Evolutionary conservation across 2,329 filamentous ascomycete genomes (phyloP).

Genomic region (Coniella lustricola): DNA sequence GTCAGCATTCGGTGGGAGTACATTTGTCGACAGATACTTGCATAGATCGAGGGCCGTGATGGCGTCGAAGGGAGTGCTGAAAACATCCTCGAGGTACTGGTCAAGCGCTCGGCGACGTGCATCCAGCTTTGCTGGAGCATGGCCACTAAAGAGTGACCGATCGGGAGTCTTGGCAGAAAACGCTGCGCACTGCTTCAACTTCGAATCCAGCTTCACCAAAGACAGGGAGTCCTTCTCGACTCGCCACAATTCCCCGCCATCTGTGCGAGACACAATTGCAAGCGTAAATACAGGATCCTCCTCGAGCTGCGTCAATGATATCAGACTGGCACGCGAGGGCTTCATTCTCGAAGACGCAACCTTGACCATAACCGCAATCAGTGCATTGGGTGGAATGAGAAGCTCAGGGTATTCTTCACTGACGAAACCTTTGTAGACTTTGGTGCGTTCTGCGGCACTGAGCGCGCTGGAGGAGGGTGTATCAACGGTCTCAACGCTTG

Average conservation of each 20-base stretch:
- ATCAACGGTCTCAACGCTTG: constrained; percentile 18
- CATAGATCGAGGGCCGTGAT: constrained; percentile 74
- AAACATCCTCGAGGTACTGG: constrained; percentile 73
- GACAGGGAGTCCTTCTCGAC: constrained; percentile 87
- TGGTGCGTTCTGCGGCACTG: constrained; percentile 34
- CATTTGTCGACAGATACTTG: constrained; percentile 69
- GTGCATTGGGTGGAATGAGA: constrained; percentile 77
- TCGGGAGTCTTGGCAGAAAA: constrained; percentile 78
- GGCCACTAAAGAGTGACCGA: constrained; percentile 77
- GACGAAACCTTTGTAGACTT: constrained; percentile 69
- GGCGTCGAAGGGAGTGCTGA: constrained; percentile 77
- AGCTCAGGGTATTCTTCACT: constrained; percentile 84
- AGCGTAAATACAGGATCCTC: constrained; percentile 93
- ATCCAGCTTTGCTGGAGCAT: constrained; percentile 90
- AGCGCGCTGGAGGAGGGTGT: constrained; percentile 28
- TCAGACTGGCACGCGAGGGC: constrained; percentile 77
- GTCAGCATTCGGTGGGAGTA: constrained; percentile 55
- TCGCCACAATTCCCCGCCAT: constrained; percentile 78
- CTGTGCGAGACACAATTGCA: constrained; percentile 71
- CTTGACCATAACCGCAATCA: constrained; percentile 76
- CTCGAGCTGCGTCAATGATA: constrained; percentile 72
- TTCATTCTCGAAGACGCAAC: constrained; percentile 94
- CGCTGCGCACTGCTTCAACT: constrained; percentile 64
- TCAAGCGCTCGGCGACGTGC: constrained; percentile 75
- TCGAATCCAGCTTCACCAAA: constrained; percentile 72